These are phyloP conservation scores for Verticillium isaacii DNA, from an alignment of 2,329 filamentous ascomycete genomes.

Conservation along the genomic window DNA sequence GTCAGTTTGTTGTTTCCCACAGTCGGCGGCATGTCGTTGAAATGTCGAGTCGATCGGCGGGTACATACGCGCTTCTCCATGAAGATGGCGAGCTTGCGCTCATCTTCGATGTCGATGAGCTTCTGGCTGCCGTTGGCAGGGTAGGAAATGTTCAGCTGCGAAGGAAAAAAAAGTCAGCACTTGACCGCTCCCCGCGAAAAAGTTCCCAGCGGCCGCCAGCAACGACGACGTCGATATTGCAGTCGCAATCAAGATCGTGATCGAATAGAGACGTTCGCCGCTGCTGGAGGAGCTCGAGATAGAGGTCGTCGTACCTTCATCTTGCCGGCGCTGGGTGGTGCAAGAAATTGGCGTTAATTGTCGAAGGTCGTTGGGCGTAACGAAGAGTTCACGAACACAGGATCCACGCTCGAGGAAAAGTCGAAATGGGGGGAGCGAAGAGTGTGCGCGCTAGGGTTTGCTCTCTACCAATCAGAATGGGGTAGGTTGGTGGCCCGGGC, in stretches of 20 bases:
- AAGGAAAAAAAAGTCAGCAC: conserved; percentile 24
- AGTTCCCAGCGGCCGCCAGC: background rate
- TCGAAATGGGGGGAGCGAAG: conserved; percentile 31
- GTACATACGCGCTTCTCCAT: conserved; percentile 88
- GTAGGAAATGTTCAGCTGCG: conserved; percentile 67
- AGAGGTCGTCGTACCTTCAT: conserved; percentile 36
- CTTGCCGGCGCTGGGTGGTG: conserved; percentile 40
- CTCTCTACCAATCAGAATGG: background rate
- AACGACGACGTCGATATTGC: background rate
- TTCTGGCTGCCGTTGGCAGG: conserved; percentile 99
- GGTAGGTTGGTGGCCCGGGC: background rate
- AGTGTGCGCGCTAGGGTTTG: conserved; percentile 35
- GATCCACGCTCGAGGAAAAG: conserved; percentile 1
- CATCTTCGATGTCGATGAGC: conserved; percentile 98
- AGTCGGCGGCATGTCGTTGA: conserved; percentile 16
- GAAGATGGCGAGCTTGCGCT: conserved; percentile 98
- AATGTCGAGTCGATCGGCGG: conserved; percentile 1
- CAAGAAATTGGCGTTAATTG: conserved; percentile 37
- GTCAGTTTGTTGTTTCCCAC: conserved; percentile 25
- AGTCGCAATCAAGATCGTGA: background rate
- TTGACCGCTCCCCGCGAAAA: background rate
- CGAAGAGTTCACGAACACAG: background rate
- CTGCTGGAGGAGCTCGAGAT: background rate
- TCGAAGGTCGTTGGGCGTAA: background rate
- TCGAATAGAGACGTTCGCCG: background rate